Evolutionary conservation across 2,329 filamentous ascomycete genomes (phyloP), one percentile per base, ranked within the genome.

Genomic region (Aureobasidium subglaciale): DNA sequence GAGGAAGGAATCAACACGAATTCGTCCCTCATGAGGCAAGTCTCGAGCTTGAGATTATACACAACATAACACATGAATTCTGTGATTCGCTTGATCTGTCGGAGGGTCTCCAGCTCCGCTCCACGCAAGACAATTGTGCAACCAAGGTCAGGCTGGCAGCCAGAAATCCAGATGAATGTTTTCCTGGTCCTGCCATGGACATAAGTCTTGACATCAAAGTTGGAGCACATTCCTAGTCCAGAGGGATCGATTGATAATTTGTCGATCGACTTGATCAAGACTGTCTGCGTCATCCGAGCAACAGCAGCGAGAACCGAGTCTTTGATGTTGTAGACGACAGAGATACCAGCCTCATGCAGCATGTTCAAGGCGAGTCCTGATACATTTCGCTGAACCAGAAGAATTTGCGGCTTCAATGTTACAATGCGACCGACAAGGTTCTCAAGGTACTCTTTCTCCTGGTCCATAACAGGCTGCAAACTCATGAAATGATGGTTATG

Each of bases 51-150:
- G 53, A 99, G 78, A 64, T 96, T 99, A 72, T 99, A 99, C 11
- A 97, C 91, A 18, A 99, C 95, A 63, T 97, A 99, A 34, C 95
- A 87, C 92, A 99, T 96, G 67, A 99, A 97, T 67, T 99, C 93
- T 10, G 92, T 93, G 62, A 99, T 93, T 52, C 84, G 82, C 72
- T 99, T 99, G 70, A 99, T 84, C 63, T 85, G 88, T 1, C 83
- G 77, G 16, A 99, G 78, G 0, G 84, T 77, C 45, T 81, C 75
- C 27, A 84, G 85, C 58, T 87, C 84, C 3, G 87, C 88, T 1
- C 93, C 93, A 42, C 93, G 85, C 20, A 99, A 76, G 11, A 90
- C 89, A 63, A 99, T 96, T 0, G 93, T 99, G 67, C 93, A 97
- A 0, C 93, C 95, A 2, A 99, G 81, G 58, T 95, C 87, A 60